Evolutionary conservation across 805 yeast species (phyloP), one percentile per base, ranked within the genome.

Genomic region (Candida stauntonica): DNA sequence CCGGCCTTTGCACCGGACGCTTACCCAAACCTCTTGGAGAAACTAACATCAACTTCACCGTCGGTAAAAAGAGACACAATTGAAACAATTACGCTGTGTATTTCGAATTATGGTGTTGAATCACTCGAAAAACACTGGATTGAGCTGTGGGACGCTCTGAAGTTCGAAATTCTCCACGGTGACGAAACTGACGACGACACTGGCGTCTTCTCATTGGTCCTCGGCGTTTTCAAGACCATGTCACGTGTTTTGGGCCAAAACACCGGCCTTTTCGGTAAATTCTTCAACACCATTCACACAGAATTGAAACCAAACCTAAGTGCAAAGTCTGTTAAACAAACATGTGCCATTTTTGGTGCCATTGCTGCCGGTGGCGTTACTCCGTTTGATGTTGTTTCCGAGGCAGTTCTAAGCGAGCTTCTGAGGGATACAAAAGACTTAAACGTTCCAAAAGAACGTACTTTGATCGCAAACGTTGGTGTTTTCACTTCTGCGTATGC

Each of bases 161-260:
- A 91, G 57, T 88, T 77, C 57, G 96, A 91, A 59, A 71, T 91
- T n/a, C 64, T 91, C 40, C 95, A 91, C 57, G 81, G 80, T 29
- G 86, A 83, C n/a, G 75, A 70, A 16, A 73, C 67, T 21, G 65
- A 60, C 31, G 47, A 63, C 33, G 60, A 63, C n/a, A 57, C 62
- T 24, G 66, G 70, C 1, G 55, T 69, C 5, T 61, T 70, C 45
- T 66, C 69, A 15, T 50, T 66, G 8, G 68, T 79, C 0, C 53
- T 80, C 17, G 47, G 54, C 13, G 63, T 75, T 3, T 62, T 82
- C 38, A 63, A 60, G 38, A 51, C 67, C 1, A 57, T 87, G 6
- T 64, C 73, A 15, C 34, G 33, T 0, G 64, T 64, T 32, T 55
- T 76, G 11, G 47, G 58, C 0, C 44, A 44, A 16, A 48, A 50